Evolutionary conservation across 2,329 filamentous ascomycete species (phyloP), one percentile per base, ranked within the genome.

Genomic region (Fusarium sp.): DNA sequence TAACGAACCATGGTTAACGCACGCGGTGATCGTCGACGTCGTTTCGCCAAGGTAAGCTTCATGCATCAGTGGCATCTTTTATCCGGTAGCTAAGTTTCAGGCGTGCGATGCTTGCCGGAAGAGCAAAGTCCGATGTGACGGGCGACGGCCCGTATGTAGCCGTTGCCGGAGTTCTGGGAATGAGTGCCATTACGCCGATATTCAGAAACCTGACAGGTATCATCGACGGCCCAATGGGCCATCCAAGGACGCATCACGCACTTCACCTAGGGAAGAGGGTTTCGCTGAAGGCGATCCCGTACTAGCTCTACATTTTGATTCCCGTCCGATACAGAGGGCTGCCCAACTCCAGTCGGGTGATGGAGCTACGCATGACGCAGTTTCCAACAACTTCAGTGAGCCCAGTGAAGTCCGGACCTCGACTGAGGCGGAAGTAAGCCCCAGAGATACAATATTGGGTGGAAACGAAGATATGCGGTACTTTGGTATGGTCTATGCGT

Each of bases 21-120:
- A 17, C 46, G 46, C 9, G 46, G 46, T n/a, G 46, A 49, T 11
- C 46, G 46, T 27, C 33, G 46, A 39, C 46, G 46, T 10, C 46
- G 46, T 7, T 20, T 39, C 8, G 46, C 46, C 25, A 49, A 49
- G 46, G 46, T n/a, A n/a, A n/a, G n/a, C n/a, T n/a, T n/a, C n/a
- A n/a, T n/a, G n/a, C n/a, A n/a, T 49, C 15, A 1, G 5, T 7
- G 17, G 13, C 4, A 4, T n/a, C 11, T 29, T 13, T 10, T 11
- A 11, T 8, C 2, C 11, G 7, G 18, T 17, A n/a, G 15, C 10
- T 39, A 39, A 49, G 11, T 9, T 15, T 13, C n/a, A 49, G 46
- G 46, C 46, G 8, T 49, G 46, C 21, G 31, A 49, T 17, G 31
- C 37, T 39, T 39, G 33, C 27, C 46, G 46, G 6, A 49, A 49